Percentiles rank a stretch among this genome's conserved stretches.
phyloP scores from a whole-genome alignment of 1,284 basidiomycete species.

The Vanrija sp. region DNA sequence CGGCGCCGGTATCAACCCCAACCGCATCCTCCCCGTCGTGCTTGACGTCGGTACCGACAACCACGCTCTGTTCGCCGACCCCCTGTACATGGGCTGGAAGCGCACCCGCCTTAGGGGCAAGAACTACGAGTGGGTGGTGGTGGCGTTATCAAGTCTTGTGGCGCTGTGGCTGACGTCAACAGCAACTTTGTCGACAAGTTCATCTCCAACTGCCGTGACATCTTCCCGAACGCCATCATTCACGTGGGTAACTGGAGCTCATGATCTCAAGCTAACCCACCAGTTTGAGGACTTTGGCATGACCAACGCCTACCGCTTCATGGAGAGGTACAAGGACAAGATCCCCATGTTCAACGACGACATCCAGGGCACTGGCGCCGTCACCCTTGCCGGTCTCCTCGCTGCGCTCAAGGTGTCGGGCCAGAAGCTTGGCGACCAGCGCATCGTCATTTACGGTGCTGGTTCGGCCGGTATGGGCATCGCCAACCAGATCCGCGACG shows the following conservation, averaged over 20 bases:
- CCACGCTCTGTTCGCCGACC: conserved; percentile 50
- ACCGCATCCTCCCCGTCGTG: conserved; percentile 59
- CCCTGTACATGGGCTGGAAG: conserved; percentile 52
- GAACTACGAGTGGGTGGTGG: conserved; percentile 41
- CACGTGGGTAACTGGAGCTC: background rate
- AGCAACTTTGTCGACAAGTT: conserved; percentile 52
- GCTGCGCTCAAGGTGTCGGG: conserved; percentile 65
- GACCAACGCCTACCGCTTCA: conserved; percentile 66
- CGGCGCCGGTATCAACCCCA: conserved; percentile 75
- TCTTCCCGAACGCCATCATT: conserved; percentile 49
- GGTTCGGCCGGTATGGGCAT: conserved; percentile 81
- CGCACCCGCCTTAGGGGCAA: conserved; percentile 49
- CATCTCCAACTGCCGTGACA: conserved; percentile 44
- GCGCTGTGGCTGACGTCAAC: background rate
- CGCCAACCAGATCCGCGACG: conserved; percentile 61
- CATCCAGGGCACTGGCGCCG: conserved; percentile 75
- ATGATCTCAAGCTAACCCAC: conserved; percentile 7
- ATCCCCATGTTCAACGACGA: conserved; percentile 66
- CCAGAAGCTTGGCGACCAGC: conserved; percentile 63
- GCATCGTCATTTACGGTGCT: conserved; percentile 72
- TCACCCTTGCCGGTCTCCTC: conserved; percentile 54
- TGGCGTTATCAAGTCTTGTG: background rate
- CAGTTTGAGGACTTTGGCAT: conserved; percentile 53
- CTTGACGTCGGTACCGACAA: conserved; percentile 79
- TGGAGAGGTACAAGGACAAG: conserved; percentile 59